Conservation (phyloP, 768 basidiomycete genomes). For the Psilocybe cyanescens region DNA sequence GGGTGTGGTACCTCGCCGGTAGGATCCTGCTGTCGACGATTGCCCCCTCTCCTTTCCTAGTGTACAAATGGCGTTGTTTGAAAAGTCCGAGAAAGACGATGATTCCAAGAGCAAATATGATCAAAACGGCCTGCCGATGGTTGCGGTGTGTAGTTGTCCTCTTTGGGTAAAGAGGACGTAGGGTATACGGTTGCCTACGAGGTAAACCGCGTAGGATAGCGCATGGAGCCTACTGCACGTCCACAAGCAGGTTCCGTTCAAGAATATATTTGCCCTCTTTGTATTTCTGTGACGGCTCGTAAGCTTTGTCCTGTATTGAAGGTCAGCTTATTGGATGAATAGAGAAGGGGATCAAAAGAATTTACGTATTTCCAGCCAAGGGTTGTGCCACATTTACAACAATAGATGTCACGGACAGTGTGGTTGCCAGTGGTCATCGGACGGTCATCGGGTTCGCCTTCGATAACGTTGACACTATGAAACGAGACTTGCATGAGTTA, state of each 20-base stretch:
- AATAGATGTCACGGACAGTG: slow-evolving; percentile 94
- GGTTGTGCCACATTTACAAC: slow-evolving; percentile 82
- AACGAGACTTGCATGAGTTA: slow-evolving; percentile 19
- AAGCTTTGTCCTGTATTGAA: slow-evolving; percentile 81
- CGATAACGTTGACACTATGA: slow-evolving; percentile 84
- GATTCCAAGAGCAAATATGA: slow-evolving; percentile 15
- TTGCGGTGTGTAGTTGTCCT: slow-evolving; percentile 16
- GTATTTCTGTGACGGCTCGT: slow-evolving; percentile 90
- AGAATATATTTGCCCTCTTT: slow-evolving; percentile 99
- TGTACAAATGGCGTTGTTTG: slow-evolving; percentile 13
- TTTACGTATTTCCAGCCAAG: slow-evolving; percentile 99
- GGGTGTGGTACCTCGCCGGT: background rate
- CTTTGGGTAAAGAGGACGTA: slow-evolving; percentile 11
- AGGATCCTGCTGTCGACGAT: background rate
- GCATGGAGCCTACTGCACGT: slow-evolving; percentile 64
- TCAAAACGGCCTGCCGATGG: slow-evolving; percentile 22
- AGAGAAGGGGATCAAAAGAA: slow-evolving; percentile 13
- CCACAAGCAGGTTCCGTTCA: slow-evolving; percentile 87
- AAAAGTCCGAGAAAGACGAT: slow-evolving; percentile 30
- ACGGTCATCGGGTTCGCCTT: slow-evolving; percentile 89
- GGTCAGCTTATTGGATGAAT: slow-evolving; percentile 4
- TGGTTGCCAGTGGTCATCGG: slow-evolving; percentile 98
- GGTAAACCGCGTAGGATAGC: slow-evolving; percentile 9
- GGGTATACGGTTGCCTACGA: slow-evolving; percentile 19
- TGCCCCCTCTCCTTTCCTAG: slow-evolving; percentile 13